These are phyloP conservation scores for Herpetomonas muscarum DNA, from an alignment of 208 protist species.

Conservation along the genomic window DNA sequence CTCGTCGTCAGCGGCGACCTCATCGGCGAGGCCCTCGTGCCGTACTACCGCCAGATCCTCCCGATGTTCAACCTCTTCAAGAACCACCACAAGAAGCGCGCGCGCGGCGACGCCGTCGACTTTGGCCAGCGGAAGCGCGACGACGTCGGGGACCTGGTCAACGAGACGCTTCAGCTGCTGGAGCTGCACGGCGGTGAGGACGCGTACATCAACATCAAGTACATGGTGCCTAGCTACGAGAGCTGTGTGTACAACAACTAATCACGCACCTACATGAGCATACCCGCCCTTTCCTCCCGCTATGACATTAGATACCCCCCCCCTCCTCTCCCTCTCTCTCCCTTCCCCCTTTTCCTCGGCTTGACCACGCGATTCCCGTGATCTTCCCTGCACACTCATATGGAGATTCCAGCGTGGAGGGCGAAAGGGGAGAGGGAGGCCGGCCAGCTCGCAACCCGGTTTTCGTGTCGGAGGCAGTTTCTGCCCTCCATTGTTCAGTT, in stretches of 20 bases:
- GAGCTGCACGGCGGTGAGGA: constrained; percentile 92
- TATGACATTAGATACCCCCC: not conserved
- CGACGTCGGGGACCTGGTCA: constrained; percentile 97
- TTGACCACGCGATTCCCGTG: not conserved
- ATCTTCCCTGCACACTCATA: too few relatives aligned
- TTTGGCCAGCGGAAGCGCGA: constrained; percentile 96
- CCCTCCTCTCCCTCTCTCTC: not conserved
- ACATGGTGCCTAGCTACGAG: constrained; percentile 95
- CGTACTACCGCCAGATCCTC: constrained; percentile 99
- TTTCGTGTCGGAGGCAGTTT: too few relatives aligned
- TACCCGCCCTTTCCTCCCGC: not conserved
- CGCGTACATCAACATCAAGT: constrained; percentile 96
- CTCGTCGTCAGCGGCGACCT: constrained; percentile 95
- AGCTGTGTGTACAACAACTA: constrained; percentile 82
- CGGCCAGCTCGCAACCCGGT: too few relatives aligned
- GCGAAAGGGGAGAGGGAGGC: too few relatives aligned
- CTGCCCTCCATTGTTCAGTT: not conserved
- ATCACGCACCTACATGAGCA: not conserved
- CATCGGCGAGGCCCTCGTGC: constrained; percentile 98
- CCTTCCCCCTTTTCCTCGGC: not conserved
- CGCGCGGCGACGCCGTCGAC: constrained; percentile 94
- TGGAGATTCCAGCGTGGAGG: too few relatives aligned
- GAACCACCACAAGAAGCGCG: constrained; percentile 87
- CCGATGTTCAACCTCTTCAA: constrained; percentile 99
- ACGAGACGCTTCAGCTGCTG: constrained; percentile 96